These are phyloP conservation scores for Pilaira anomala DNA, from an alignment of 192 early-diverging fungal species.

Conservation along the genomic window DNA sequence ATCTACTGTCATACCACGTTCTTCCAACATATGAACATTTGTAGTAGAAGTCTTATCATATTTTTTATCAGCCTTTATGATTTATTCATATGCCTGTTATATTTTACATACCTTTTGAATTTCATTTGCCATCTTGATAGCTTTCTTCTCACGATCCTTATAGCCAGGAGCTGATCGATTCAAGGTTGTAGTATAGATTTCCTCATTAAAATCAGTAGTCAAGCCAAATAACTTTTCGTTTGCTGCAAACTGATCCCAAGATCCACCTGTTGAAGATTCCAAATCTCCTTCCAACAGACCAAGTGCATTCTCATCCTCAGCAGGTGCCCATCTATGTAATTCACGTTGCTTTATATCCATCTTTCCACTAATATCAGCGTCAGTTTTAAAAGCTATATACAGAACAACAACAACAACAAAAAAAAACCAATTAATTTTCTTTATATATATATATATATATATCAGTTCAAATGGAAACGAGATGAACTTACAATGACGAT, in stretches of 20 bases:
- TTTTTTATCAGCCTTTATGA: neutral
- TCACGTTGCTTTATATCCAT: conserved; percentile 70
- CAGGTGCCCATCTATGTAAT: conserved; percentile 84
- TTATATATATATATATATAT: neutral
- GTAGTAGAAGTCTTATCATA: conserved; percentile 50
- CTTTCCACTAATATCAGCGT: conserved; percentile 80
- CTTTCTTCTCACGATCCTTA: conserved; percentile 84
- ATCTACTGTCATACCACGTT: conserved; percentile 69
- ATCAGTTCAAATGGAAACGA: too few species aligned
- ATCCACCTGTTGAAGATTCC: conserved; percentile 20
- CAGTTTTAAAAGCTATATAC: conserved; percentile 80
- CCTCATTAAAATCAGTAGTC: conserved; percentile 93
- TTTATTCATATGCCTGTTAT: neutral
- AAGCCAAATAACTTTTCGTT: conserved; percentile 95
- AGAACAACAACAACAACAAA: too few species aligned
- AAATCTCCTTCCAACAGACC: conserved; percentile 21
- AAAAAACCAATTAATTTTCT: conserved; percentile 1
- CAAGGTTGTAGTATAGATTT: conserved; percentile 92
- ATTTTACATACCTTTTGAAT: conserved; percentile 64
- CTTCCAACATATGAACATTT: conserved; percentile 89
- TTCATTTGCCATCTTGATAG: conserved; percentile 83
- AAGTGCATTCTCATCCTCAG: conserved; percentile 45
- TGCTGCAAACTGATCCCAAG: conserved; percentile 96
- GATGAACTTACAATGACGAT: conserved; percentile 48
- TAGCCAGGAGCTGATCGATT: conserved; percentile 81